These are phyloP conservation scores for Aspergillus carbonarius DNA, from an alignment of 2,329 filamentous ascomycete species.

Conservation along the genomic window DNA sequence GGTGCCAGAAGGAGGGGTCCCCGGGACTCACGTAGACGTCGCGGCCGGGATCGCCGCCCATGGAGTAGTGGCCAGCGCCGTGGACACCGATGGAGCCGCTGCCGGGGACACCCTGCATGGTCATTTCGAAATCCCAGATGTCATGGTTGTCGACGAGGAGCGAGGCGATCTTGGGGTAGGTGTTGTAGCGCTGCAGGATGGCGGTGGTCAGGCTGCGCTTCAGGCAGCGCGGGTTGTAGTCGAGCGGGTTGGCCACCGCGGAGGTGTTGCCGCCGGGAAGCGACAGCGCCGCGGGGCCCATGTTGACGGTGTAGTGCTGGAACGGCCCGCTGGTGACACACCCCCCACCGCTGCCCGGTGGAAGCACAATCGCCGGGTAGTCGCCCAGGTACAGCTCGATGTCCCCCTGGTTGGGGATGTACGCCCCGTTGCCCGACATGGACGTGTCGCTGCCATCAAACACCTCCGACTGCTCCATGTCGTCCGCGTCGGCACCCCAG, in stretches of 20 bases:
- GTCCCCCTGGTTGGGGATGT: conserved; percentile 27
- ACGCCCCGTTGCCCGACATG: conserved; percentile 48
- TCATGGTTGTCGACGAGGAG: conserved; percentile 23
- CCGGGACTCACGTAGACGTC: conserved; percentile 48
- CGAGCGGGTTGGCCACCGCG: conserved; percentile 12
- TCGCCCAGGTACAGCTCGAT: conserved; percentile 17
- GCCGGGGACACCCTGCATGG: conserved; percentile 39
- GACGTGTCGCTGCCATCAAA: conserved; percentile 52
- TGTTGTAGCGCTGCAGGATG: conserved; percentile 21
- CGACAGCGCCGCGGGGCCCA: conserved; percentile 9
- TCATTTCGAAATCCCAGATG: conserved; percentile 37
- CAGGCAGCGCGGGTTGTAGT: conserved; percentile 34
- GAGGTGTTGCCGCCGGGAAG: conserved; percentile 9
- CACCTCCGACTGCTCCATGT: conserved; percentile 45
- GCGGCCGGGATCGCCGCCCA: conserved; percentile 47
- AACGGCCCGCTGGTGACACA: conserved; percentile 18
- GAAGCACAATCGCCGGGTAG: neutral
- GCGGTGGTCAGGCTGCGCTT: conserved; percentile 27
- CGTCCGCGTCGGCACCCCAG: conserved; percentile 42
- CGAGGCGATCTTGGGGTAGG: conserved; percentile 22
- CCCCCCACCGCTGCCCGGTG: conserved; percentile 7
- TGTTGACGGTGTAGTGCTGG: conserved; percentile 14
- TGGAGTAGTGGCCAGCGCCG: conserved; percentile 48
- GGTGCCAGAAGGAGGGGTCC: conserved; percentile 51
- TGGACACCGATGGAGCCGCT: conserved; percentile 43